A percentile compares a stretch with the other conserved stretches of the same genome.
Conservation (phyloP, 306 rosid genomes). For the Quercus bicolor region DNA sequence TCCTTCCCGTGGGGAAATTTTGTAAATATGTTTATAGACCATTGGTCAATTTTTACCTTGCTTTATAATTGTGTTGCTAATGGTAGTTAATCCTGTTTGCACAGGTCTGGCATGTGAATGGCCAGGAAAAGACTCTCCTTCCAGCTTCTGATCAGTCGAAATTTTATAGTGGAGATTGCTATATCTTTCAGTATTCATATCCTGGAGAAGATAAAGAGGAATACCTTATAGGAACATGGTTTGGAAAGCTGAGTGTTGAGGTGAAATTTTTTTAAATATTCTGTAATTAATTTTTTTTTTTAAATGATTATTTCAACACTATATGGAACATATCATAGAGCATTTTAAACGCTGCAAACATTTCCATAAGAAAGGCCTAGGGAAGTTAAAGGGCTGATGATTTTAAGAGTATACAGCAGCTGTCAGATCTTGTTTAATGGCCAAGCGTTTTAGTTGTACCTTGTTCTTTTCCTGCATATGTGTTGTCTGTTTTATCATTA, state of each 20-base stretch:
- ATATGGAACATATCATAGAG: not conserved
- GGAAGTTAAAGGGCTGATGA: not conserved
- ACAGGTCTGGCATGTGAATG: constrained; percentile 93
- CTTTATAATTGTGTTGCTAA: constrained; percentile 28
- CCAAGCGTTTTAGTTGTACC: not conserved
- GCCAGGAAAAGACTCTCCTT: constrained; percentile 71
- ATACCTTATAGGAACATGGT: constrained; percentile 82
- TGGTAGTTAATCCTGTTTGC: constrained; percentile 24
- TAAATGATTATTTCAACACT: constrained; percentile 3
- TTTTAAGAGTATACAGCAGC: not conserved
- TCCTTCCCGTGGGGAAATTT: constrained; percentile 13
- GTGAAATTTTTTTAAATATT: constrained; percentile 38
- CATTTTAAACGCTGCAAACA: not conserved
- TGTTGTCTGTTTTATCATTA: too few species aligned
- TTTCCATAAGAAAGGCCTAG: not conserved
- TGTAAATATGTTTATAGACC: constrained; percentile 12
- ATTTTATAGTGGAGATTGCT: constrained; percentile 90
- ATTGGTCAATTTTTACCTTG: constrained; percentile 3
- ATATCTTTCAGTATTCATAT: constrained; percentile 80
- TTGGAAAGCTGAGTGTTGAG: constrained; percentile 88
- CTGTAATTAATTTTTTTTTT: not conserved
- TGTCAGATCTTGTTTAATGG: not conserved
- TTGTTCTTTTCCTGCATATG: too few species aligned
- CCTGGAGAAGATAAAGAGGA: constrained; percentile 96
- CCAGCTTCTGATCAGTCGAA: constrained; percentile 82